These are phyloP conservation scores for Dactylellina leptospora DNA, from an alignment of 2,329 filamentous ascomycete genomes.

Conservation along the genomic window DNA sequence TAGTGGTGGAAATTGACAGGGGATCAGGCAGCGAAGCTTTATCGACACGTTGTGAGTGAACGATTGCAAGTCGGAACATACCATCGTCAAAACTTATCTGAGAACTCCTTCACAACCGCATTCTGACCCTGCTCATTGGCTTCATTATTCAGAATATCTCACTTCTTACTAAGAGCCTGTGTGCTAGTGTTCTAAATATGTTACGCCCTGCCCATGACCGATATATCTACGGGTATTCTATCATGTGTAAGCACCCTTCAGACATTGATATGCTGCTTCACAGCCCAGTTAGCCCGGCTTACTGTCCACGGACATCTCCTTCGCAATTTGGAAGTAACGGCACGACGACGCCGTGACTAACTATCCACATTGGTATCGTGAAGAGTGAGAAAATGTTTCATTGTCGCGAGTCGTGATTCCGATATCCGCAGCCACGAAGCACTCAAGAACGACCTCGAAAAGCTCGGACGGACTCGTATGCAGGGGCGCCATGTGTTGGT, in stretches of 20 bases:
- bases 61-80: constrained; percentile 30
- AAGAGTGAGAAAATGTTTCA: constrained; percentile 12
- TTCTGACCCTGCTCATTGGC: constrained; percentile 29
- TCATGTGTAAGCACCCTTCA: constrained; percentile 5
- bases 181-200: constrained; percentile 47
- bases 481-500: constrained; percentile 17
- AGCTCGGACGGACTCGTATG: constrained; percentile 4
- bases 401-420: constrained; percentile 12
- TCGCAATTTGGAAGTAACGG: constrained; percentile 34
- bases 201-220: constrained; percentile 23
- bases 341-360: constrained; percentile 15
- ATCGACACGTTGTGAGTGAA: constrained; percentile 3
- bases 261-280: constrained; percentile 17
- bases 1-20: constrained; percentile 26
- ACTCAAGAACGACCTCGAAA: constrained; percentile 1
- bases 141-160: constrained; percentile 53
- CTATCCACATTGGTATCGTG: background rate
- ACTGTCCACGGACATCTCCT: constrained; percentile 27
- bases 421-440: background rate
- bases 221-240: constrained; percentile 6
- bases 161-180: constrained; percentile 42
- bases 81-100: constrained; percentile 1
- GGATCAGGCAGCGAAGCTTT: constrained; percentile 15
- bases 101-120: constrained; percentile 45
- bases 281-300: constrained; percentile 28